Evolutionary conservation across 2,329 filamentous ascomycete genomes (phyloP).

Genomic region (Hypoxylon rubiginosum): DNA sequence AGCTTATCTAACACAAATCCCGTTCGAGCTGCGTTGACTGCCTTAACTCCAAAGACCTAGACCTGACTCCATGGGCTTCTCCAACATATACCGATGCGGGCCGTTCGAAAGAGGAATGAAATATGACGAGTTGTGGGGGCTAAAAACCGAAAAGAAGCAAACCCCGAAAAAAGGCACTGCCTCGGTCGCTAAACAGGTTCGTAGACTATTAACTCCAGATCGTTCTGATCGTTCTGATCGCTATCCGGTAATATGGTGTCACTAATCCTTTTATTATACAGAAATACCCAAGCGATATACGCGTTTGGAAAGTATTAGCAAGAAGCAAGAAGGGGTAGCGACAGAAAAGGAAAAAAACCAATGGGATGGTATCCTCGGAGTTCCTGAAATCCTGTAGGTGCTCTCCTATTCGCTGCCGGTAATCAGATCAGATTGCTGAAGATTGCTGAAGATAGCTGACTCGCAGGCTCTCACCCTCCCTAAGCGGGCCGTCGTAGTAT

Average conservation of each 20-base stretch:
- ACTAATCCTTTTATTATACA: background rate
- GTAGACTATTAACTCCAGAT: background rate
- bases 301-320: slow-evolving; percentile 1
- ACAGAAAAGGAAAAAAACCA: slow-evolving; percentile 25
- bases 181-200: background rate
- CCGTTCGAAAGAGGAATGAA: slow-evolving; percentile 18
- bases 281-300: background rate
- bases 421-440: slow-evolving; percentile 22
- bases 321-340: background rate
- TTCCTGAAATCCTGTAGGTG: background rate
- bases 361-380: slow-evolving; percentile 16
- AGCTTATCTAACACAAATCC: slow-evolving; percentile 21
- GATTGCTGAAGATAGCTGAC: slow-evolving; percentile 27
- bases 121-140: slow-evolving; percentile 15
- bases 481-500: slow-evolving; percentile 35
- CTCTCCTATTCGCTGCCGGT: slow-evolving; percentile 4
- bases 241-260: background rate
- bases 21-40: slow-evolving; percentile 28
- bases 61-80: background rate
- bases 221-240: too few species aligned
- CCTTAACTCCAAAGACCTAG: background rate
- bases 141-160: background rate
- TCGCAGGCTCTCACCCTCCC: slow-evolving; percentile 38
- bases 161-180: background rate
- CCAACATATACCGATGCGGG: slow-evolving; percentile 26